Conservation (phyloP, 2,329 filamentous ascomycete species). For the Claviceps humidiphila region DNA sequence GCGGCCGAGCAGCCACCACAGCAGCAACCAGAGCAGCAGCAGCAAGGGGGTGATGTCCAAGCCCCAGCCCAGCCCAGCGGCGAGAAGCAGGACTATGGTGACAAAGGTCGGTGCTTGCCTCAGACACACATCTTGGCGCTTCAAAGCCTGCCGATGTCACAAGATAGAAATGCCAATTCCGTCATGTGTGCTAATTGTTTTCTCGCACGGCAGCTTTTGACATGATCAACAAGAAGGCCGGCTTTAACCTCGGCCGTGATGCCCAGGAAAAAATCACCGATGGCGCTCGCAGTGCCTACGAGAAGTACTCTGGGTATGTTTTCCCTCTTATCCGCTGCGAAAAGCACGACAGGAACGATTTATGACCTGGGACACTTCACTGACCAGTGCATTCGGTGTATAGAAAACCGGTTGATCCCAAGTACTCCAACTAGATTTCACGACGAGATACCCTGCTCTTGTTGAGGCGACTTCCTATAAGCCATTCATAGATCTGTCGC, state of each 20-base stretch:
- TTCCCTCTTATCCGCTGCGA: not conserved
- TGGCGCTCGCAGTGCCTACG: slow-evolving; percentile 18
- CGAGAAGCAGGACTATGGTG: slow-evolving; percentile 19
- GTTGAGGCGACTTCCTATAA: not conserved
- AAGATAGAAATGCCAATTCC: no score
- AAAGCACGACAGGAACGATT: not conserved
- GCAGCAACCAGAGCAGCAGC: slow-evolving; percentile 3
- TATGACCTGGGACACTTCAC: not conserved
- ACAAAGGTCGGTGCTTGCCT: slow-evolving; percentile 20
- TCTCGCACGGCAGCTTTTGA: slow-evolving; percentile 14
- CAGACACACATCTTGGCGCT: not conserved
- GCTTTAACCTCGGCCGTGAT: slow-evolving; percentile 19
- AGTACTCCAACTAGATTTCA: slow-evolving; percentile 22
- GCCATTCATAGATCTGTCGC: not conserved
- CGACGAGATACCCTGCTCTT: not conserved
- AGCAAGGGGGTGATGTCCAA: slow-evolving; percentile 3
- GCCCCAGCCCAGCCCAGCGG: slow-evolving; percentile 7
- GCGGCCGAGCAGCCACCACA: slow-evolving; percentile 5
- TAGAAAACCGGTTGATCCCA: slow-evolving; percentile 15
- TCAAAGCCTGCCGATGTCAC: no score
- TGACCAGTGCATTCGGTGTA: not conserved
- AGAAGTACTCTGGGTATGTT: slow-evolving; percentile 24
- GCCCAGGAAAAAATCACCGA: slow-evolving; percentile 27
- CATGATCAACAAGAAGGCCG: slow-evolving; percentile 19
- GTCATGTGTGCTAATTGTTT: not conserved